Base-by-base conservation (phyloP, 352 stramenopile species). In the Phytophthora idaei region DNA sequence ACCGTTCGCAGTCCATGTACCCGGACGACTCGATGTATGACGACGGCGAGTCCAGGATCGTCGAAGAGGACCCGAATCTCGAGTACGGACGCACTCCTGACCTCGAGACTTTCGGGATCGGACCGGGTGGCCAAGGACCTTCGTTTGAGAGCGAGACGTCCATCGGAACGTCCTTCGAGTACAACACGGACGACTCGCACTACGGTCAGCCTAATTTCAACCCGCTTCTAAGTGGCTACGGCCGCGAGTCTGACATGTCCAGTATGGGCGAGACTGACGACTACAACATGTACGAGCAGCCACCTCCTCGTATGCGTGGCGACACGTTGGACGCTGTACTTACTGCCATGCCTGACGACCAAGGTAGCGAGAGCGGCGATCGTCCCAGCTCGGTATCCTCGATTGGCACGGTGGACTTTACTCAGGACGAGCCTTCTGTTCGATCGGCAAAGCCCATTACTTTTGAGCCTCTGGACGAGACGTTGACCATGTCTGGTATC, bases 341-440 rank as follows among this genome's bases (percentile, higher is more conserved):
- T n/a, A 50, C 65, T 55, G 46, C 32, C 32, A 57, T 49, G 41
- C 57, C 57, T 6, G 57, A 65, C 9, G 57, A 77, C 37, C 42
- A 70, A 39, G 64, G 59, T 12, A 75, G 57, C 12, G 60, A 75
- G n/a, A 54, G 31, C 12, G 57, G 51, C 1, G 69, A 69, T 21
- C 68, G 68, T 46, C 47, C 57, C 42, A 72, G 66, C 28, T 87
- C 77, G 4, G 68, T 80, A 29, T 78, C 70, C 2, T 90, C 81
- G 11, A 81, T 87, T 39, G 81, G 78, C 15, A 90, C 81, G 15
- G 78, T 90, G 9, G 78, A 90, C 61, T 85, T 85, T 50, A 82
- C 74, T 3, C 64, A 71, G 39, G 74, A 82, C 8, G 72, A 74
- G 9, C 72, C 72, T 9, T 74, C 71, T 14, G 60, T 81, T 70